phyloP scores from a whole-genome alignment of 1,139 yeast genomes.

The Waltiozyma sp. region DNA sequence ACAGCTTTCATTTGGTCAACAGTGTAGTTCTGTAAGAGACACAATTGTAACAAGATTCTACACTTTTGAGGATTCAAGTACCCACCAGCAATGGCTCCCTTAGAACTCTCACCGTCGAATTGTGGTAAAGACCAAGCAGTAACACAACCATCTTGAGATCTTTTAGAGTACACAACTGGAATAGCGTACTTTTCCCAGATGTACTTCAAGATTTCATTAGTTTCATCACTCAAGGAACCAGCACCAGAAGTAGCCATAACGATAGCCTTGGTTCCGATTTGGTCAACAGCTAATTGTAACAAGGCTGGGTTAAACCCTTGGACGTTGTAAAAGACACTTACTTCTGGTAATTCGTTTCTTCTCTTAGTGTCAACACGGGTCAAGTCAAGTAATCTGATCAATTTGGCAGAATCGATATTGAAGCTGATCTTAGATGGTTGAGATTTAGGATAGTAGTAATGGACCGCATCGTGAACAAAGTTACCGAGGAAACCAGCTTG shows the following conservation, averaged over 20 bases:
- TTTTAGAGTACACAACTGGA: slow-evolving; percentile 53
- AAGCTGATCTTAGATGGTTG: slow-evolving; percentile 43
- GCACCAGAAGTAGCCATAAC: slow-evolving; percentile 67
- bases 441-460: slow-evolving; percentile 52
- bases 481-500: slow-evolving; percentile 57
- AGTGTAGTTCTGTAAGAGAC: slow-evolving; percentile 34
- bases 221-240: slow-evolving; percentile 45
- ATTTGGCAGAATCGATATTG: slow-evolving; percentile 19
- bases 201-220: slow-evolving; percentile 32
- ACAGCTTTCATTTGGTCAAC: slow-evolving; percentile 32
- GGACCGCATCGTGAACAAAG: slow-evolving; percentile 55
- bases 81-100: slow-evolving; percentile 38
- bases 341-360: slow-evolving; percentile 29
- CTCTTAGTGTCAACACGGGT: slow-evolving; percentile 17
- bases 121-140: slow-evolving; percentile 38
- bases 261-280: slow-evolving; percentile 38
- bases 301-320: slow-evolving; percentile 45
- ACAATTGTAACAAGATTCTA: slow-evolving; percentile 41
- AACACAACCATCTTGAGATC: slow-evolving; percentile 57
- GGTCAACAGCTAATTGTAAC: slow-evolving; percentile 31
- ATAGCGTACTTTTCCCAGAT: slow-evolving; percentile 27
- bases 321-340: slow-evolving; percentile 45
- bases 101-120: slow-evolving; percentile 18
- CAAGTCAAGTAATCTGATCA: slow-evolving; percentile 17
- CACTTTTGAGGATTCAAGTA: slow-evolving; percentile 48